Percentiles rank a stretch among this genome's conserved stretches.
phyloP scores from a whole-genome alignment of 441 rosid species.

The Euphorbia schlechtendalii region DNA sequence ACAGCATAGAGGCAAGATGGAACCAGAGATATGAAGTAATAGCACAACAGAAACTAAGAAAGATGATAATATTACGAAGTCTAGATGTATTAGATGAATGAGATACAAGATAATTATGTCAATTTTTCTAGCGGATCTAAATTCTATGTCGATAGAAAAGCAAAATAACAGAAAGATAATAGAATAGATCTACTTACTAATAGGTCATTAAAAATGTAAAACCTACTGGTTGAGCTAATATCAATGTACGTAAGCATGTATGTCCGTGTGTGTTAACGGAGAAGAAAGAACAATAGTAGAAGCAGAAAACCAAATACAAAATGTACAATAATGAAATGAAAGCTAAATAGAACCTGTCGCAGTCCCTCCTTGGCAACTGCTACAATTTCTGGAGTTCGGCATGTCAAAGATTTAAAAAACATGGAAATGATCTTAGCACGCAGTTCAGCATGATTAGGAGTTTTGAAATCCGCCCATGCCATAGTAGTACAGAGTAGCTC shows the following conservation, averaged over 20 bases:
- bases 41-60: not conserved
- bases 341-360: slow-evolving; percentile 65
- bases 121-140: not conserved
- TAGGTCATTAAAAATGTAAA: too few species aligned
- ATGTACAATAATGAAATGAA: slow-evolving; percentile 9
- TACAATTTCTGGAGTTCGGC: slow-evolving; percentile 92
- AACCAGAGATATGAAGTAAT: not conserved
- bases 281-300: not conserved
- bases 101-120: not conserved
- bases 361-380: slow-evolving; percentile 98
- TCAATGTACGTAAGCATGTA: too few species aligned
- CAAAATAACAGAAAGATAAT: not conserved
- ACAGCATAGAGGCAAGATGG: not conserved
- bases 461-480: slow-evolving; percentile 98
- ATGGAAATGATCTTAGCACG: slow-evolving; percentile 96
- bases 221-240: too few species aligned
- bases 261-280: too few species aligned
- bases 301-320: not conserved
- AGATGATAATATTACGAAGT: too few species aligned
- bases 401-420: slow-evolving; percentile 97
- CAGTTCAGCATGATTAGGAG: slow-evolving; percentile 74
- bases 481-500: slow-evolving; percentile 93
- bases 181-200: too few species aligned
- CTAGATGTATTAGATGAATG: not conserved
- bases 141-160: not conserved